Evolutionary conservation across 345 rosid species (phyloP), one percentile per base, ranked within the genome.

Genomic region (Streptanthus diversifolius): DNA sequence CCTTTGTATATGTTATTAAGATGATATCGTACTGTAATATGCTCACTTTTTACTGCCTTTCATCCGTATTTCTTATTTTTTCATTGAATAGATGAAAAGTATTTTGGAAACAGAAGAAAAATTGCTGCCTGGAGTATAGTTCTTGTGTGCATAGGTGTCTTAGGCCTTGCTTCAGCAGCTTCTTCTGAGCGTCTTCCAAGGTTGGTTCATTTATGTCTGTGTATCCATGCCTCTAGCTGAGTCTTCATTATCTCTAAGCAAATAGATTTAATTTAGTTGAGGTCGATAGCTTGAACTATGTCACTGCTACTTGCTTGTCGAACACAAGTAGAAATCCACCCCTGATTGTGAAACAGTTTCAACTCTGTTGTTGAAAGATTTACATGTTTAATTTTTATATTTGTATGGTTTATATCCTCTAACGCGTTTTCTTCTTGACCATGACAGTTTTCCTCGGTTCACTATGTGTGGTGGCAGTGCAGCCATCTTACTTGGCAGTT

Each of bases 101-200:
- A 71, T 73, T 75, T 77, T 49, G 74, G 63, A 27, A 83, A 72
- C 68, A 75, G 88, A 66, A 76, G 91, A 47, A 85, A 77, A 69
- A 68, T 87, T 82, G 89, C 91, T 41, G 68, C 83, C 27, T 87
- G 89, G 91, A 83, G 76, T 74, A 85, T 87, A 77, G 56, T 79
- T 45, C 68, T 80, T 70, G 74, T 81, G 52, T 85, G 88, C 70
- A 35, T 82, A 59, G 87, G 91, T 36, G 82, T 79, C 49, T 41
- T 85, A 57, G 81, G 85, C 53, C 82, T 87, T 71, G 75, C 87
- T 48, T 81, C 83, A 37, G 82, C 81, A 51, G 87, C 91, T 79
- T 83, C 89, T 12, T 57, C 74, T 65, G 83, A 82, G 69, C 72
- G 52, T 52, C 79, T 85, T 68, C 83, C 88, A 68, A 83, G 88